These are phyloP conservation scores for Pseudonitzschia pungens DNA, from an alignment of 108 stramenopile species.

Conservation along the genomic window DNA sequence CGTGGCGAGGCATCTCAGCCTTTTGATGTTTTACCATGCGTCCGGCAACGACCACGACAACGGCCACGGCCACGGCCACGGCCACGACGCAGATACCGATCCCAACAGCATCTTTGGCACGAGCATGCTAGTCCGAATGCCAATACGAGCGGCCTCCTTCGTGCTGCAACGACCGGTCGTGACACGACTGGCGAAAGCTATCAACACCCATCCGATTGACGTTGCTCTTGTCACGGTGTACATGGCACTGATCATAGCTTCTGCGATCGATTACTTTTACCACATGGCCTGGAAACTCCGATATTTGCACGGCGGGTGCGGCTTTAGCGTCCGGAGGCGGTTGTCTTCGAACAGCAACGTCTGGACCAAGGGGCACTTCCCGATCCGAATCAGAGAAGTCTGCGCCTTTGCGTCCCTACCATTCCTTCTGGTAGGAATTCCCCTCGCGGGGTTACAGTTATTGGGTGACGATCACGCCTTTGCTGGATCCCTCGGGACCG, in stretches of 20 bases:
- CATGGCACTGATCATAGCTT: background rate
- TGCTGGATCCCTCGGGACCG: slow-evolving; percentile 21
- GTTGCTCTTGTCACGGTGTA: background rate
- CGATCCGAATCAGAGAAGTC: background rate
- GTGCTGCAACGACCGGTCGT: too few relatives aligned
- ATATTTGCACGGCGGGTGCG: slow-evolving; percentile 10
- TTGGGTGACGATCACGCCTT: background rate
- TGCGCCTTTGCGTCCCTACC: slow-evolving; percentile 38
- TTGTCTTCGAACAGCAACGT: slow-evolving; percentile 4
- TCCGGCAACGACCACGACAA: background rate
- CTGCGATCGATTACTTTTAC: background rate
- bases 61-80: background rate
- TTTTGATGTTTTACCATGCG: background rate
- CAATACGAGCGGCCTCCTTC: too few relatives aligned
- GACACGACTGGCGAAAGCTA: too few relatives aligned
- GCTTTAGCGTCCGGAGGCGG: slow-evolving; percentile 10
- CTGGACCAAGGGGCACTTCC: background rate
- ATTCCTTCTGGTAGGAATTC: slow-evolving; percentile 23
- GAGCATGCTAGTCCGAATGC: too few relatives aligned
- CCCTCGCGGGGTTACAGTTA: slow-evolving; percentile 2
- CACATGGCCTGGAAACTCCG: background rate
- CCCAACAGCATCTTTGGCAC: too few relatives aligned
- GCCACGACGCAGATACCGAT: too few relatives aligned
- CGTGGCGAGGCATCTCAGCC: background rate
- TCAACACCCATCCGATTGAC: background rate